Base-by-base conservation (phyloP, 2,329 filamentous ascomycete species). In the Colletotrichum tamarilloi region DNA sequence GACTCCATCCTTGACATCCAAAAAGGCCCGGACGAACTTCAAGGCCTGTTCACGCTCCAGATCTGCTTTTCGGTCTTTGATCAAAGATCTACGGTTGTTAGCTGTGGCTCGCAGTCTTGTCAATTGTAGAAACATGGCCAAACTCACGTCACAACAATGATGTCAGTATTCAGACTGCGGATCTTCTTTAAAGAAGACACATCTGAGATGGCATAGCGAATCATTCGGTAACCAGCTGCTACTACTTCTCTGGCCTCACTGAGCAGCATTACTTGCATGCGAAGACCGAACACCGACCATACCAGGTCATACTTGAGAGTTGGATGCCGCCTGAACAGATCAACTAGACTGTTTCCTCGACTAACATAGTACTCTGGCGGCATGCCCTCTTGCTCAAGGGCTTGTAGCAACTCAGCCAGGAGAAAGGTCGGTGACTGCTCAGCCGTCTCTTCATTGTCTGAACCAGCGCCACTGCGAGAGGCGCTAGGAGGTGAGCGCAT, bases 201-300 rank as follows among this genome's bases (percentile, higher is more conserved):
- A 81, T 99, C 97, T 12, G 96, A 97, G 76, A 99, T 97, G 63
- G 96, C 94, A 83, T 98, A 97, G 81, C 97, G 91, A 73, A 95
- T 95, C 83, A 98, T 93, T 75, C 97, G 90, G 82, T 98, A 99
- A 1, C 95, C 97, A 56, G 97, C 95, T 30, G 97, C 97, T 28
- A 98, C 95, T 12, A 98, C 96, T 84, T 99, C 97, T 76, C 96
- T 92, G 81, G 94, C 98, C 77, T 98, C 96, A 80, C 96, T 98
- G 69, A 99, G 86, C 26, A 99, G 91, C 94, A 99, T 97, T 77
- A 94, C 92, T 83, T 99, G 97, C 86, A 98, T 95, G 56, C 97
- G 91, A 62, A 97, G 84, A 2, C 97, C 97, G 82, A 99, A 99
- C 1, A 97, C 92, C 4, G 95, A 94, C 97, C 97, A 99, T 1